These are phyloP conservation scores for Carex scoparia DNA, from an alignment of 176 grass and related monocot genomes.

Conservation along the genomic window DNA sequence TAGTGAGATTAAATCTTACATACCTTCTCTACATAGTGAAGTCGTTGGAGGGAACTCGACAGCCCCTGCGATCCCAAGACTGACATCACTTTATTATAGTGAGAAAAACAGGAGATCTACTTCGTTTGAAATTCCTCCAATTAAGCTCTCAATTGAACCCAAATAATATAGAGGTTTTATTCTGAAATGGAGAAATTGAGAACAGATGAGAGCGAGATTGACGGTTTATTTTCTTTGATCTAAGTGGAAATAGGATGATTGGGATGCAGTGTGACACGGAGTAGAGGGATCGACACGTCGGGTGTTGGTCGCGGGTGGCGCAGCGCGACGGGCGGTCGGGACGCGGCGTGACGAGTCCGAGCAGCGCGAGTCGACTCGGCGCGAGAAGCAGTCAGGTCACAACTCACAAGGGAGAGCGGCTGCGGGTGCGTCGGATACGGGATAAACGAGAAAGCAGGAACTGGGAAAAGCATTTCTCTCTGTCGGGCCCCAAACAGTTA, in stretches of 20 bases:
- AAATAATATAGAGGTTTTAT: not conserved
- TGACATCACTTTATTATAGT: not conserved
- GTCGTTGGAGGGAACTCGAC: conserved; percentile 73
- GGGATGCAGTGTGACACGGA: too few species aligned
- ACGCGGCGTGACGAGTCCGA: too few species aligned
- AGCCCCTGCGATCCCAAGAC: conserved; percentile 51
- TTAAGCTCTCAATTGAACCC: not conserved
- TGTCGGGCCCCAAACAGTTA: too few species aligned
- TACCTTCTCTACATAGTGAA: conserved; percentile 82
- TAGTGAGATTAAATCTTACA: not conserved
- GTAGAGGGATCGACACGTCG: too few species aligned
- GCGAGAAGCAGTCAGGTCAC: too few species aligned
- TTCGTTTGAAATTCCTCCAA: not conserved
- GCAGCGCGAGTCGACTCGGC: too few species aligned
- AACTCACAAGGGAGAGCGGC: too few species aligned
- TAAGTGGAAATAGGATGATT: not conserved
- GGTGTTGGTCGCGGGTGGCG: too few species aligned
- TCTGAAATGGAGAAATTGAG: not conserved
- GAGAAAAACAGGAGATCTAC: not conserved
- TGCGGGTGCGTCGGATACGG: too few species aligned
- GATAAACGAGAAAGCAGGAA: too few species aligned
- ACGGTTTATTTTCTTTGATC: not conserved
- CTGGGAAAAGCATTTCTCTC: too few species aligned
- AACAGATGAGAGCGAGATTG: not conserved
- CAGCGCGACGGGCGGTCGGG: too few species aligned